Base-by-base conservation (phyloP, 305 asterid genomes). In the Stenogyne calaminthoides region DNA sequence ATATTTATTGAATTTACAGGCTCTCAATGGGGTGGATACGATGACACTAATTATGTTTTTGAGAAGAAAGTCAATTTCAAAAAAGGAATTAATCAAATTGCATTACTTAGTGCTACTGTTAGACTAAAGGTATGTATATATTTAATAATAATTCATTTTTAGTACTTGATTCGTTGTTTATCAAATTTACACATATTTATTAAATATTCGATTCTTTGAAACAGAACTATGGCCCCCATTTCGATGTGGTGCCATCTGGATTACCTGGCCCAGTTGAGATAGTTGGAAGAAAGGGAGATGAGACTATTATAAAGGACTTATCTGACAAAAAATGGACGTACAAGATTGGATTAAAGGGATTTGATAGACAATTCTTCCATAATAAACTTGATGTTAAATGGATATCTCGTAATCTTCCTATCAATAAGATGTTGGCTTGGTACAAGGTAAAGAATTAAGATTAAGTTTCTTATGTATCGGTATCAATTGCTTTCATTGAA, bases 81-180 rank as follows among this genome's bases (percentile, higher is more conserved):
- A 2, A 80, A 67, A 0, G 97, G 96, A 5, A 72, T 37, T n/a
- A 92, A 92, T 51, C 88, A 81, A 57, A 78, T 92, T 11, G 16
- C 92, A 0, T 56, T 92, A 19, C 92, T 92, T 5, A 92, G 97
- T 66, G 90, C 91, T 0, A 90, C 97, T 0, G 46, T 88, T 49
- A 97, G 98, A 3, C 59, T 87, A 1, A 58, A 60, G 82, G 91
- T 87, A 69, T 3, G 8, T 11, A 7, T 40, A 40, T 15, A 22
- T 29, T 0, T 4, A 9, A 59, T 14, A 61, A 15, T 34, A 34
- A 7, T 36, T 62, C 29, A 36, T 7, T 14, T 32, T 34, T 60
- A 14, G 1, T 14, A 15, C 1, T 6, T 55, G 3, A 10, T 19
- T 19, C 34, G 15, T 59, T 1, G n/a, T 58, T 29, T 27, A 27